phyloP scores from a whole-genome alignment of 139 green algal genomes.

The Closterium sp. region DNA sequence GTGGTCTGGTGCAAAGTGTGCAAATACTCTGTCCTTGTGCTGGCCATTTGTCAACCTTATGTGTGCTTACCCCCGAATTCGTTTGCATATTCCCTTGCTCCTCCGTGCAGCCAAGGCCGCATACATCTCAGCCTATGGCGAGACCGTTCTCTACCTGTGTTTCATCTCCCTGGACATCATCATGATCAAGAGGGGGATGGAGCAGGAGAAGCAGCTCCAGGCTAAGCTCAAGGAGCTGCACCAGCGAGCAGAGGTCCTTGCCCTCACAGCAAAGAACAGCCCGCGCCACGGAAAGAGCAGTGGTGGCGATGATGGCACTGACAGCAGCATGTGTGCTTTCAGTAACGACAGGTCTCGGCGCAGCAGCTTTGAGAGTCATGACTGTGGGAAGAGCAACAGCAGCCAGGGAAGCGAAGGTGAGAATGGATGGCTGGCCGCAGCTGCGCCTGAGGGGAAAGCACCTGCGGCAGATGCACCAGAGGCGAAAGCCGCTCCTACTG shows the following conservation, averaged over 20 bases:
- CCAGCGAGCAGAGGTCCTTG: background rate
- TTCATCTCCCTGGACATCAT: conserved; percentile 29
- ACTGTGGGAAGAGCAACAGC: background rate
- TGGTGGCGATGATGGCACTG: background rate
- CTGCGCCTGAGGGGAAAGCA: background rate
- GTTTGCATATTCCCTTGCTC: background rate
- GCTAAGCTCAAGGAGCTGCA: conserved; percentile 2
- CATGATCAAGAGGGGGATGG: background rate
- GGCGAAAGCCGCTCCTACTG: background rate
- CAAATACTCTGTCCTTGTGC: background rate
- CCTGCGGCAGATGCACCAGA: background rate
- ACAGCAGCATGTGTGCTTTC: background rate
- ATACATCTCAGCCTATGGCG: conserved; percentile 35
- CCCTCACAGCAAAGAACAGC: background rate
- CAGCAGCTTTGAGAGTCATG: background rate
- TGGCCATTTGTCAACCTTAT: background rate
- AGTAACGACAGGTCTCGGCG: background rate
- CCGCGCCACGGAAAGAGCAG: background rate
- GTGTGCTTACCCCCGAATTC: background rate
- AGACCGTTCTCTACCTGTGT: conserved; percentile 24
- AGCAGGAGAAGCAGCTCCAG: conserved; percentile 5
- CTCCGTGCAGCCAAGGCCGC: background rate
- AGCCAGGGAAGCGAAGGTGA: background rate
- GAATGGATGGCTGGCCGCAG: background rate
- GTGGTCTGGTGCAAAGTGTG: background rate